Percentiles rank a stretch among this genome's conserved stretches.
These are phyloP conservation scores for Cyphellophora attinorum DNA, from an alignment of 2,329 filamentous ascomycete species.

Conservation along the genomic window DNA sequence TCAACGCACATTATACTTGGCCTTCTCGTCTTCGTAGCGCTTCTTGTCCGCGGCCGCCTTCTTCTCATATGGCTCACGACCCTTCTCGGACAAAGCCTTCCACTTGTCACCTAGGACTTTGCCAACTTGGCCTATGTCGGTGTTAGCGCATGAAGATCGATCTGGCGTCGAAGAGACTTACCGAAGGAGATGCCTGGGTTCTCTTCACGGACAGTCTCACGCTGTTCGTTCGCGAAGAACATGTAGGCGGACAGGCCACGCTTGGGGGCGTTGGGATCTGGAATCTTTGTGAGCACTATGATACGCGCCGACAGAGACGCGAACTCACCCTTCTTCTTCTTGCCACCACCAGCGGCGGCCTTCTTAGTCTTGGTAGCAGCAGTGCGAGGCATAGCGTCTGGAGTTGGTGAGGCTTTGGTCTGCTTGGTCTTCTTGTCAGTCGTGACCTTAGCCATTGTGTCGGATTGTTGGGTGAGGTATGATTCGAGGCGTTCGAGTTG, in stretches of 20 bases:
- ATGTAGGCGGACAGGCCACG: slow-evolving; percentile 99
- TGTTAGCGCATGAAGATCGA: slow-evolving; percentile 11
- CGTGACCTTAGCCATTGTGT: background rate
- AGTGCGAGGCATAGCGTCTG: slow-evolving; percentile 57
- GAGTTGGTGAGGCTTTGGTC: background rate
- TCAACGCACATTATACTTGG: slow-evolving; percentile 66
- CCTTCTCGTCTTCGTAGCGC: slow-evolving; percentile 97
- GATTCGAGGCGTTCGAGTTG: no score
- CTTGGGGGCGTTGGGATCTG: slow-evolving; percentile 97
- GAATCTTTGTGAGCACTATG: slow-evolving; percentile 10
- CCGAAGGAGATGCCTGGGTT: slow-evolving; percentile 97
- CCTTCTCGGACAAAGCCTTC: slow-evolving; percentile 92
- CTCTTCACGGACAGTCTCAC: slow-evolving; percentile 94
- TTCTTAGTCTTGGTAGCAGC: slow-evolving; percentile 50
- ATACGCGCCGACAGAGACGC: background rate
- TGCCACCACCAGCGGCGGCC: slow-evolving; percentile 49
- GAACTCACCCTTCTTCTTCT: slow-evolving; percentile 62
- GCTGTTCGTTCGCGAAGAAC: slow-evolving; percentile 99
- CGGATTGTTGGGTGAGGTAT: background rate
- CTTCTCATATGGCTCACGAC: slow-evolving; percentile 87
- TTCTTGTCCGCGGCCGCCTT: slow-evolving; percentile 98
- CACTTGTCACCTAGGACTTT: slow-evolving; percentile 97
- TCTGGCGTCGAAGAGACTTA: slow-evolving; percentile 32
- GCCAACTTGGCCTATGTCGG: slow-evolving; percentile 72
- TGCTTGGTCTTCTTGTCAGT: background rate